phyloP scores from a whole-genome alignment of 495 filamentous ascomycete genomes.

The Clavariopsis aquatica region DNA sequence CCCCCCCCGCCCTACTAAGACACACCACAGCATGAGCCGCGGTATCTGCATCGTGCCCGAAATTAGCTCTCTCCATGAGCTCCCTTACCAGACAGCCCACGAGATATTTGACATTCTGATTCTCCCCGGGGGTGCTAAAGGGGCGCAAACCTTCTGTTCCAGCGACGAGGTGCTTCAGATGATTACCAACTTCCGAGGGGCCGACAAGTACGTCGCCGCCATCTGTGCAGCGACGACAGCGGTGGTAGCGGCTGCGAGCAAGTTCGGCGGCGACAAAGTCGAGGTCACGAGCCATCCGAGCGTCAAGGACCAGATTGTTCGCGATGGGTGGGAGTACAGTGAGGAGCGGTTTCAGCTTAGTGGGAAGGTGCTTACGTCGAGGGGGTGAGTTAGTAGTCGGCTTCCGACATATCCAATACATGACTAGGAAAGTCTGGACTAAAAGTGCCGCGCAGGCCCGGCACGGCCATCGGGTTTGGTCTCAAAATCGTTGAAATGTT shows the following conservation, averaged over 20 bases:
- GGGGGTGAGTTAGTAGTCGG: conserved; percentile 44
- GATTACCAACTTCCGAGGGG: conserved; percentile 25
- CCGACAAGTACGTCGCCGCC: conserved; percentile 30
- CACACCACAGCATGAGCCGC: conserved; percentile 32
- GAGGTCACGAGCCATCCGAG: conserved; percentile 42
- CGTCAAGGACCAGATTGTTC: conserved; percentile 35
- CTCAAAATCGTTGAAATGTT: conserved; percentile 41
- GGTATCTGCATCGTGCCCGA: conserved; percentile 41
- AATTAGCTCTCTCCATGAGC: conserved; percentile 8
- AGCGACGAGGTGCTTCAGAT: conserved; percentile 19
- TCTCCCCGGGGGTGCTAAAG: conserved; percentile 40
- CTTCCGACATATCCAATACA: no score
- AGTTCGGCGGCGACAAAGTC: conserved; percentile 13
- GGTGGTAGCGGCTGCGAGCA: conserved; percentile 29
- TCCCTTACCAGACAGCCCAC: conserved; percentile 15
- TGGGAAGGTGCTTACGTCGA: conserved; percentile 36
- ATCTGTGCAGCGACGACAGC: conserved; percentile 43
- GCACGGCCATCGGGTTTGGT: conserved; percentile 41
- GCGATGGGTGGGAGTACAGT: conserved; percentile 38
- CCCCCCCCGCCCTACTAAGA: background rate
- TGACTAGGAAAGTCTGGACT: no score
- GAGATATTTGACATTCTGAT: conserved; percentile 36
- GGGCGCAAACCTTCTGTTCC: conserved; percentile 36
- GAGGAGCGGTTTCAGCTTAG: conserved; percentile 40
- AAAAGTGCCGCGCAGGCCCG: conserved; percentile 34